Conservation (phyloP, 495 filamentous ascomycete species). For the Annulohypoxylon stygium region DNA sequence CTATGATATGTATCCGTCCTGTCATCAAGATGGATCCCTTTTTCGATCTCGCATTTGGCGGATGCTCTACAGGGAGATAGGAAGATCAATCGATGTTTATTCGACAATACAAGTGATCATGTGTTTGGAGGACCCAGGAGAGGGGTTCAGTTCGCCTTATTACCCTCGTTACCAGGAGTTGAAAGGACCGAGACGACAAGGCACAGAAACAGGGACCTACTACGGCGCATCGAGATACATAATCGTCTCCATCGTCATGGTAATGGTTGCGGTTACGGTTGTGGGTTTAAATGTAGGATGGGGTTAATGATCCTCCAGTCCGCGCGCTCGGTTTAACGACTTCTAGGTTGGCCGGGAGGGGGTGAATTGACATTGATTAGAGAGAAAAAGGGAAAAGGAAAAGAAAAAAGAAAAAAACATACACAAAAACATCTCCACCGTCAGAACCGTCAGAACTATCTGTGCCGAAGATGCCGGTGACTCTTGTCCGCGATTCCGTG, state of each 20-base stretch:
- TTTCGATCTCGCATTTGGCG: slow-evolving; percentile 47
- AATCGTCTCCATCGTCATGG: slow-evolving; percentile 2
- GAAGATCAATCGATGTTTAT: slow-evolving; percentile 44
- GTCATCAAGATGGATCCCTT: slow-evolving; percentile 38
- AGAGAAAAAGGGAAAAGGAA: neutral
- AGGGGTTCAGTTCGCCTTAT: slow-evolving; percentile 38
- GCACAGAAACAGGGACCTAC: slow-evolving; percentile 17
- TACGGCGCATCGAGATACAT: slow-evolving; percentile 38
- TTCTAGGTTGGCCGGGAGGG: slow-evolving; percentile 3
- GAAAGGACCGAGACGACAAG: slow-evolving; percentile 35
- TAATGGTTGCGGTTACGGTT: neutral
- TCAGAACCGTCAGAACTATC: slow-evolving; percentile 32
- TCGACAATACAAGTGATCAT: slow-evolving; percentile 42
- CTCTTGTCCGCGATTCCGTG: slow-evolving; percentile 43
- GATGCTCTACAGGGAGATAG: slow-evolving; percentile 40
- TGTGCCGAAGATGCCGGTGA: slow-evolving; percentile 49
- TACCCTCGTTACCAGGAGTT: slow-evolving; percentile 33
- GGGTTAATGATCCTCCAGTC: slow-evolving; percentile 1
- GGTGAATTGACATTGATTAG: slow-evolving; percentile 26
- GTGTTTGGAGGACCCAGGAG: slow-evolving; percentile 41
- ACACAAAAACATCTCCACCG: slow-evolving; percentile 31
- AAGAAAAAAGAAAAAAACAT: neutral
- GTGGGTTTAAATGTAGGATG: neutral
- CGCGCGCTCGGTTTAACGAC: slow-evolving; percentile 27
- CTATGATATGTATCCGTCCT: slow-evolving; percentile 43